Base-by-base conservation (phyloP, 2,329 filamentous ascomycete genomes). In the Aspergillus novoparasiticus region DNA sequence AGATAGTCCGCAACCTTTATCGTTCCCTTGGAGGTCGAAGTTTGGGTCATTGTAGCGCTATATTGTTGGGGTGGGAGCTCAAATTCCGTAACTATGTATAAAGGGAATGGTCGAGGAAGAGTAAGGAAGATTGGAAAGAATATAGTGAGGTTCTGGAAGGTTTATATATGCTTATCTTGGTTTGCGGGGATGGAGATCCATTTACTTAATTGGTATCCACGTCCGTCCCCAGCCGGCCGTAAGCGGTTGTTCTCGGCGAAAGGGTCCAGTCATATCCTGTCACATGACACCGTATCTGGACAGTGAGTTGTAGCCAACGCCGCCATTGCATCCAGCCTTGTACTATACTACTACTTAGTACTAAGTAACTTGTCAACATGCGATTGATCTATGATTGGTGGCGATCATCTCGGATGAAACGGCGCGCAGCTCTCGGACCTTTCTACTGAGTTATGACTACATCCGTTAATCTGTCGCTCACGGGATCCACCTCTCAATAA, bases 151-250 rank as follows among this genome's bases (percentile, higher is more conserved):
- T 48, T 48, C 46, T 32, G 51, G 36, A 54, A 34, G 28, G 30
- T 54, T 54, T 54, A 51, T 54, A 54, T 50, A 50, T 48, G 45
- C 45, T 48, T 26, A 23, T 28, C n/a, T 53, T 6, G 28, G 19
- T 54, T 34, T 55, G 32, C 51, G 51, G 51, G 51, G 51, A 55
- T 14, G 48, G 48, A n/a, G 16, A 32, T 51, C 48, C 48, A 51
- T 10, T 32, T n/a, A 19, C 19, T 21, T 53, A 30, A 19, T 53
- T 11, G 28, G 50, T 34, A 26, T 28, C 14, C 16, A 19, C 6
- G 16, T 6, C 51, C 51, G 51, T 34, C 32, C 34, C 11, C 6
- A 55, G 34, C 51, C 51, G 51, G 4, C 32, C 32, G 9, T 55
- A 55, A 55, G 51, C 51, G 51, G 50, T 14, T 23, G n/a, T 19